phyloP scores from a whole-genome alignment of 495 filamentous ascomycete genomes.

The Lepidopterella palustris region DNA sequence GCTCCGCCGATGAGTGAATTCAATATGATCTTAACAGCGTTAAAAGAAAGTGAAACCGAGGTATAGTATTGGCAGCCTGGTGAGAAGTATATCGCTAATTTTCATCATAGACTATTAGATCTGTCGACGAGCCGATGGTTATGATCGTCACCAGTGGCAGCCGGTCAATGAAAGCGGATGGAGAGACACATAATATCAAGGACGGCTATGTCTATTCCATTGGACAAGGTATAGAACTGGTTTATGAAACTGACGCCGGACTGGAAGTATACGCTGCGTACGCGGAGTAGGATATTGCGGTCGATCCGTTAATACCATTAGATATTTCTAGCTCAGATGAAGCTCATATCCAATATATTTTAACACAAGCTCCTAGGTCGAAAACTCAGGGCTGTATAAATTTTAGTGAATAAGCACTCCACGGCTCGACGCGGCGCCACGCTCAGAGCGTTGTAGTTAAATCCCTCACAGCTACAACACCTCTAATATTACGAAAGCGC shows the following conservation, averaged over 20 bases:
- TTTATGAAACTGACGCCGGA: constrained; percentile 43
- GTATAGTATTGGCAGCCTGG: too few species aligned
- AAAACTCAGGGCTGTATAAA: too few species aligned
- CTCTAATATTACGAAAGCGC: too few species aligned
- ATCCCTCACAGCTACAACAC: too few species aligned
- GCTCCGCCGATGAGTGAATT: constrained; percentile 59
- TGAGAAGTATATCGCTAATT: too few species aligned
- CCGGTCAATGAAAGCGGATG: constrained; percentile 52
- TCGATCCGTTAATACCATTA: too few species aligned
- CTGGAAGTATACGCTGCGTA: constrained; percentile 40
- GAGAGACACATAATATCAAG: constrained; percentile 47
- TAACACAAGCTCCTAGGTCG: too few species aligned
- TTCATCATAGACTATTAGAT: constrained; percentile 48
- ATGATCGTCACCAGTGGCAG: constrained; percentile 57
- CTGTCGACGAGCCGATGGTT: constrained; percentile 57
- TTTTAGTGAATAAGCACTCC: too few species aligned
- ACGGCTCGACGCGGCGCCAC: too few species aligned
- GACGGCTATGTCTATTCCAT: constrained; percentile 67
- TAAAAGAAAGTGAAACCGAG: constrained; percentile 49
- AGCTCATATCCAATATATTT: too few species aligned
- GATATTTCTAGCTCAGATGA: too few species aligned
- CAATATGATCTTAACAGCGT: constrained; percentile 26
- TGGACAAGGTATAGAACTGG: constrained; percentile 51
- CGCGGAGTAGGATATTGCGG: constrained; percentile 27
- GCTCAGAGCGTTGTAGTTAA: too few species aligned